Base-by-base conservation (phyloP, 1,284 basidiomycete genomes). In the Boletus smithii region DNA sequence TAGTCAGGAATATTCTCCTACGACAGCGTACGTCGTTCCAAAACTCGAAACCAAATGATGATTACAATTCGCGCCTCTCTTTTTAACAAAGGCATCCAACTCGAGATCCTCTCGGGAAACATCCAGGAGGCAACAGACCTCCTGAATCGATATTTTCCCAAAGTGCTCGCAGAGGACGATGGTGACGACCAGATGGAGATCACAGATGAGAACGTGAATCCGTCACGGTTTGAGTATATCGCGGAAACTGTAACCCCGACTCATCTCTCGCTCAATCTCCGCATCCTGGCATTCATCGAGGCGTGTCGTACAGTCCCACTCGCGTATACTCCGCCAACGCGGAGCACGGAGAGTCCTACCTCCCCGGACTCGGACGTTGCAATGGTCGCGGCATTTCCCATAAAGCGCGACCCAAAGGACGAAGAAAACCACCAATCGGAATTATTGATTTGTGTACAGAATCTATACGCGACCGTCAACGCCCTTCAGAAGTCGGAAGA, bases 261-360 rank as follows among this genome's bases (percentile, higher is more conserved):
- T 2, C 88, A 91, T 59, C 73, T 95, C 38, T 72, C 75, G 30
- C 77, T 95, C 54, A 92, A 94, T 59, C 77, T 95, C 39, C 87
- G 86, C 55, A 87, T 94, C 30, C 81, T 88, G 37, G 79, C 80
- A 0, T 94, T 93, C 68, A 82, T 89, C 56, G 91, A 95, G 65
- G 76, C 83, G 8, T 83, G 88, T 53, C 82, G 91, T 27, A 83
- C 85, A 0, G 65, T 80, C 4, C 83, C 87, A 11, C 73, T 89
- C 3, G 67, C 69, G 4, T 79, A 77, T 57, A 35, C 20, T 2
- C 44, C 62, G 4, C 51, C 44, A 3, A 27, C 13, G 24, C 48
- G 24, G 27, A 22, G 26, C 30, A 5, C 18, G 24, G 43, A 43
- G 32, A 45, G 38, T 22, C 50, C 53, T 20, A 20, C 40, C 45